These are phyloP conservation scores for Eucalyptus sp. DNA, from an alignment of 345 rosid genomes.

Conservation along the genomic window DNA sequence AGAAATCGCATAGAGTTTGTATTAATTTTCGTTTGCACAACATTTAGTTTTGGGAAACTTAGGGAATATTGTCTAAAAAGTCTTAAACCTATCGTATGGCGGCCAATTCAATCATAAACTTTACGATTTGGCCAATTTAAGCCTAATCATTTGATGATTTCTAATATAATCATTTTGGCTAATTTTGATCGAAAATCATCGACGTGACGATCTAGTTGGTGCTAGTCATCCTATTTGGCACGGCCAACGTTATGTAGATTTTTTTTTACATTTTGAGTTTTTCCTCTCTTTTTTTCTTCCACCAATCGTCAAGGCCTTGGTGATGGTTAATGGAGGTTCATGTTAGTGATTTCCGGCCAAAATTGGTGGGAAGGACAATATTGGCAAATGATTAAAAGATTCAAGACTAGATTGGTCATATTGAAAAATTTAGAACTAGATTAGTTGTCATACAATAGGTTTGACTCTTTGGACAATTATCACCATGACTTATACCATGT, in stretches of 20 bases:
- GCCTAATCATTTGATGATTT: neutral
- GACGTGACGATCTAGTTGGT: rapidly evolving
- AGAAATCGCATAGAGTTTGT: neutral
- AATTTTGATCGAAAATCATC: neutral
- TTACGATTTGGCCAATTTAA: neutral
- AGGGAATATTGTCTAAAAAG: neutral
- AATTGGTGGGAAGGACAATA: rapidly evolving
- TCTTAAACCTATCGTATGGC: neutral
- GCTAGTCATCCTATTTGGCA: neutral
- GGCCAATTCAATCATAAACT: rapidly evolving
- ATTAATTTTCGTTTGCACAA: neutral
- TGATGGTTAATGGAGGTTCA: neutral
- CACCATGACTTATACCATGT: neutral
- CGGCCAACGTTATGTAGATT: neutral
- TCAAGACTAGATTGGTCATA: neutral
- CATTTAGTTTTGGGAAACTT: rapidly evolving
- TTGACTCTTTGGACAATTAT: neutral
- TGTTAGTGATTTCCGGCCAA: rapidly evolving
- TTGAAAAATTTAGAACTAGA: neutral
- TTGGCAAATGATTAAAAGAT: neutral
- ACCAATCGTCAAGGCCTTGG: neutral
- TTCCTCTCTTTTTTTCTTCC: neutral
- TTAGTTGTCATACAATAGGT: neutral
- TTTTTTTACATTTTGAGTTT: neutral
- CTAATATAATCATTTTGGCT: neutral